Evolutionary conservation across 176 grass and related monocot species (phyloP), one percentile per base, ranked within the genome.

Genomic region (Lolium rigidum): DNA sequence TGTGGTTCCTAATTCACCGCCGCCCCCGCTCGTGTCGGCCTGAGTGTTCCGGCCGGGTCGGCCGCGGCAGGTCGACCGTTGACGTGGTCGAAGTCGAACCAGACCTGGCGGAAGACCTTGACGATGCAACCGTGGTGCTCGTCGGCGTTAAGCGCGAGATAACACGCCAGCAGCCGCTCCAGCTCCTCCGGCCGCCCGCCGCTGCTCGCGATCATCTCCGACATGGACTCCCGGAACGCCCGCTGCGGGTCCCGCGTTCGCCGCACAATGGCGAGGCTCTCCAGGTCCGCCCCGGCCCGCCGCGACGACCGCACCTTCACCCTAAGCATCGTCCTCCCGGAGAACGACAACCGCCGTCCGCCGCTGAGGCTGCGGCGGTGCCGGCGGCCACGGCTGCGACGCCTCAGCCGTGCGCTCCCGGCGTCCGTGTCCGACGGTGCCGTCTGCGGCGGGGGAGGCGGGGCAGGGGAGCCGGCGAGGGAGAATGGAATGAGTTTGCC

Each of bases 71-170:
- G 70, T 3, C 1, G 63, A 66, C 63, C 26, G 26, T 76, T 89
- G 18, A 93, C 43, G 60, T 87, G 74, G 48, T 97, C 90, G 31
- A 35, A 35, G 31, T 35, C 44, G 80, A 89, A 94, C 77, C 88
- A 93, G 41, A 94, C 88, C 73, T 97, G 92, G 46, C 86, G 87
- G 78, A 97, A 97, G 72, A 97, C 88, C 86, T 94, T 92, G 76
- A 97, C 88, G 83, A 97, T 97, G 65, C 93, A 87, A 54, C 89
- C 86, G 77, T 97, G 92, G 85, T 97, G 92, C 86, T 97, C 92
- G 80, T 94, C 92, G 38, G 92, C 75, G 83, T 97, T 97, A 46
- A 97, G 87, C 9, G 95, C 78, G 15, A 97, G 92, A 87, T 97
- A 97, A 80, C 95, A 97, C 59, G 95, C 90, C 21, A 97, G 81